Conservation (phyloP, 495 filamentous ascomycete species). For the Aspergillus funiculosus region DNA sequence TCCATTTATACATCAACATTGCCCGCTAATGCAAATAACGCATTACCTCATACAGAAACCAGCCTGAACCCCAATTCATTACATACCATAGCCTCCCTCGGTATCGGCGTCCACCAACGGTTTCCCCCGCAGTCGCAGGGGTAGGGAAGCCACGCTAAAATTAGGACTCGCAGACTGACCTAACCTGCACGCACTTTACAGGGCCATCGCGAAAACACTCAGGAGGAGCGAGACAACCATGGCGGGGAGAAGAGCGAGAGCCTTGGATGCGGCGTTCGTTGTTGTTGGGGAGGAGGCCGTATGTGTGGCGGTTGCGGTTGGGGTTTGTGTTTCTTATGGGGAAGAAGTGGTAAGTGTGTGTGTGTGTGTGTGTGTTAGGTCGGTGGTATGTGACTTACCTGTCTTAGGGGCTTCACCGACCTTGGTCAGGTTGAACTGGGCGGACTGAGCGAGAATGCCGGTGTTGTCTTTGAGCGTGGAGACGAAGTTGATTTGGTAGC, state of each 20-base stretch:
- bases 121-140: neutral
- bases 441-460: conserved; percentile 33
- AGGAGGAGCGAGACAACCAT: neutral
- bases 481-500: conserved; percentile 33
- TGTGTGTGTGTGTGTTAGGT: neutral
- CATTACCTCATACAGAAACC: conserved; percentile 1
- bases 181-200: conserved; percentile 9
- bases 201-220: conserved; percentile 1
- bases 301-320: conserved; percentile 1
- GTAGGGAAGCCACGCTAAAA: no score
- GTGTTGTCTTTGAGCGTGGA: conserved; percentile 23
- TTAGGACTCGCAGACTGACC: no score
- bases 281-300: neutral
- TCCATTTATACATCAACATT: neutral
- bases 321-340: neutral
- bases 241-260: neutral
- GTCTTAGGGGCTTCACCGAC: conserved; percentile 14
- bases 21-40: neutral
- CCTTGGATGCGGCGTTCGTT: conserved; percentile 1
- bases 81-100: no score
- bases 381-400: conserved; percentile 15
- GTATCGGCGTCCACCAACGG: no score
- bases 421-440: conserved; percentile 27
- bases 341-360: neutral
- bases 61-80: neutral